A percentile compares a stretch with the other conserved stretches of the same genome.
phyloP scores from a whole-genome alignment of 129 eudicot genomes.

The Erigeron canadensis region DNA sequence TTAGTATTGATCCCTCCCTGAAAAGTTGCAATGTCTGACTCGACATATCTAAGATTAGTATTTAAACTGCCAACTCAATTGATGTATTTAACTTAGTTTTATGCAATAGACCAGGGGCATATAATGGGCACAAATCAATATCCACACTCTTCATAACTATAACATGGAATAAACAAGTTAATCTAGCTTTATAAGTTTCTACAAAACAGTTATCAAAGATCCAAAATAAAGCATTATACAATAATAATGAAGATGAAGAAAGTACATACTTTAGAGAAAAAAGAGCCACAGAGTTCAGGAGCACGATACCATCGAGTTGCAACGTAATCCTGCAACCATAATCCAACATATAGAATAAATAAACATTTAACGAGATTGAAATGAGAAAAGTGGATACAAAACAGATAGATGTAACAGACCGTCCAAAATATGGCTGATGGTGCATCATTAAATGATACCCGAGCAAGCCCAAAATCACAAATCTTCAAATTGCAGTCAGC shows the following conservation, averaged over 20 bases:
- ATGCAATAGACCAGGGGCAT: background rate
- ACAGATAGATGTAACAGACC: conserved; percentile 30
- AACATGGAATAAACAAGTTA: background rate
- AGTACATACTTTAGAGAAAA: conserved; percentile 69
- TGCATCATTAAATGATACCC: conserved; percentile 70
- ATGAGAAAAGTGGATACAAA: too few relatives aligned
- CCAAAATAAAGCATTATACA: background rate
- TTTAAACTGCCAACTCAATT: background rate
- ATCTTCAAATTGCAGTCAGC: conserved; percentile 71
- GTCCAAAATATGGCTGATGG: conserved; percentile 82
- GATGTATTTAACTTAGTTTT: background rate
- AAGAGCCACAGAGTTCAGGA: conserved; percentile 92
- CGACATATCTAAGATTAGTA: background rate
- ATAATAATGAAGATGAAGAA: background rate
- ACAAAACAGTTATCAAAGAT: background rate
- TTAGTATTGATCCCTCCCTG: background rate
- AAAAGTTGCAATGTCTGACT: background rate
- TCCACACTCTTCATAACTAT: too few relatives aligned
- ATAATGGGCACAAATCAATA: background rate
- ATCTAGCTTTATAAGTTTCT: background rate
- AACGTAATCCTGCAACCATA: conserved; percentile 64
- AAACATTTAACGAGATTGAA: background rate
- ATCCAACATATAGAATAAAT: conserved; percentile 2
- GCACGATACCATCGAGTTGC: conserved; percentile 96
- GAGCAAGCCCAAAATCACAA: conserved; percentile 79